These are phyloP conservation scores for Phytomonas sp. DNA, from an alignment of 208 protist genomes.

Conservation along the genomic window DNA sequence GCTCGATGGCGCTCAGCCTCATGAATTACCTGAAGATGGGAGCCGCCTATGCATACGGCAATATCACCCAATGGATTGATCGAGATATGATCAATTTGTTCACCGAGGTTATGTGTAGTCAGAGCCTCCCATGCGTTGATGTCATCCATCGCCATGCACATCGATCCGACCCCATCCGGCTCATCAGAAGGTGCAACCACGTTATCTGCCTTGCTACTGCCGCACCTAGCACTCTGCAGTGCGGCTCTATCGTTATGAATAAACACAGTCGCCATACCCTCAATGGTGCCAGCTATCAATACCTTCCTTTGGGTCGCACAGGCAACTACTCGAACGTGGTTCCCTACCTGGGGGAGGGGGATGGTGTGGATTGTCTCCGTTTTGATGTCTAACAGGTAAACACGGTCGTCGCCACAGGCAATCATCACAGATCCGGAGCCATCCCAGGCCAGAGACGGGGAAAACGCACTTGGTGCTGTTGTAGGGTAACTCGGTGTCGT, in stretches of 20 bases:
- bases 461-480: slow-evolving; percentile 15
- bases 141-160: neutral
- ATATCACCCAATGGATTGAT: slow-evolving; percentile 55
- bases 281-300: slow-evolving; percentile 48
- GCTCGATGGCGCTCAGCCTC: slow-evolving; percentile 77
- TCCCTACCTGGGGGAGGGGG: slow-evolving; percentile 31
- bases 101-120: slow-evolving; percentile 57
- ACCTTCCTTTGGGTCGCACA: slow-evolving; percentile 26
- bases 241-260: slow-evolving; percentile 7
- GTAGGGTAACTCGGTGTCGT: slow-evolving; percentile 29
- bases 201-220: neutral
- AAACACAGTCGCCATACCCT: slow-evolving; percentile 64
- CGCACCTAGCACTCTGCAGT: neutral
- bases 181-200: neutral
- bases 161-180: neutral
- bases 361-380: slow-evolving; percentile 70
- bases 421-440: slow-evolving; percentile 61
- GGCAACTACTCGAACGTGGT: slow-evolving; percentile 50
- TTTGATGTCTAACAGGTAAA: slow-evolving; percentile 78
- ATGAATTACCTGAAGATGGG: slow-evolving; percentile 71
- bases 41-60: slow-evolving; percentile 35
- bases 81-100: slow-evolving; percentile 47
- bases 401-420: slow-evolving; percentile 60
- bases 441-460: slow-evolving; percentile 66
- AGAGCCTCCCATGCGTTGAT: slow-evolving; percentile 52